Conservation (phyloP, 306 rosid genomes). For the Gastrolobium bilobum region DNA sequence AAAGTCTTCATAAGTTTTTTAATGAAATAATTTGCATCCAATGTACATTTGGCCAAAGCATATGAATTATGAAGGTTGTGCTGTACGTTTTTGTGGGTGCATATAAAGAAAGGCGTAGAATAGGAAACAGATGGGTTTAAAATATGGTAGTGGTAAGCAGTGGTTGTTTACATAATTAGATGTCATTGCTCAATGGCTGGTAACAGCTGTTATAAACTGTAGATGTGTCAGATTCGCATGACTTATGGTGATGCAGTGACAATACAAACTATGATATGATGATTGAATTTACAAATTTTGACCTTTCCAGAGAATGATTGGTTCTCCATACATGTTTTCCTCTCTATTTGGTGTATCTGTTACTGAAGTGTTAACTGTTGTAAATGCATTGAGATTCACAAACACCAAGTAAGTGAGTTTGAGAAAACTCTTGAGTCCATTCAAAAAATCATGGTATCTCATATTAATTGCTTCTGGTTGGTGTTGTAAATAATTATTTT, state of each 20-base stretch:
- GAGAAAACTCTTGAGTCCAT: neutral
- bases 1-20: neutral
- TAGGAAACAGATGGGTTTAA: slow-evolving; percentile 1
- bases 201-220: neutral
- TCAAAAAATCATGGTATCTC: neutral
- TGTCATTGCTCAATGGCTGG: neutral
- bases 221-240: neutral
- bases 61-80: neutral
- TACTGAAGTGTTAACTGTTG: neutral
- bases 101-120: slow-evolving; percentile 12
- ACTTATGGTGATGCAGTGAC: neutral
- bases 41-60: neutral
- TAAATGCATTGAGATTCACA: neutral
- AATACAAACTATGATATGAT: neutral
- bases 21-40: neutral
- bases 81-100: neutral
- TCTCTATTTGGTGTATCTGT: neutral
- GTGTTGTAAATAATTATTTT: no score
- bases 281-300: neutral
- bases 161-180: neutral
- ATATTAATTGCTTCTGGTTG: slow-evolving; percentile 7
- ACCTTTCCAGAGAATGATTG: neutral
- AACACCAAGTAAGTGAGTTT: neutral
- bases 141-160: neutral
- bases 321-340: neutral